Evolutionary conservation across 2,329 filamentous ascomycete species (phyloP).

Genomic region (Myriosclerotinia duriaeana): DNA sequence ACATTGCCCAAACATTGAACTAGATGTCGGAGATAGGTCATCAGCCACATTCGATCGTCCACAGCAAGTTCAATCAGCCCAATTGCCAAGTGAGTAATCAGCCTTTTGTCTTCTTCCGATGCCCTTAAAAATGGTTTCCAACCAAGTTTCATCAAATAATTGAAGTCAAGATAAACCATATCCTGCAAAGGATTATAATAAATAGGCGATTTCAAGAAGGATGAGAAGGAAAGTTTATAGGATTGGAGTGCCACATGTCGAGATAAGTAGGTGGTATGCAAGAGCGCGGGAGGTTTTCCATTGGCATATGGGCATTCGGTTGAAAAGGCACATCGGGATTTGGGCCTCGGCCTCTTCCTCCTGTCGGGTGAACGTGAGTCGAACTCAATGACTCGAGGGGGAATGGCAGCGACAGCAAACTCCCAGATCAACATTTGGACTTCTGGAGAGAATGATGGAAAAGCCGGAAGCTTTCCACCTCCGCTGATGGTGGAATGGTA

Average conservation of each 20-base stretch:
- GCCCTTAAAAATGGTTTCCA: neutral
- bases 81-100: neutral
- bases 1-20: neutral
- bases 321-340: neutral
- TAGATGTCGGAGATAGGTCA: neutral
- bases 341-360: too few relatives aligned
- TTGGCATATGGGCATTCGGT: neutral
- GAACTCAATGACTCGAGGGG: neutral
- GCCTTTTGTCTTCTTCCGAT: neutral
- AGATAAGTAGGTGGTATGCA: neutral
- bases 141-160: too few relatives aligned
- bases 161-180: neutral
- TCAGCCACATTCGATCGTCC: too few relatives aligned
- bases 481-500: neutral
- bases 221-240: neutral
- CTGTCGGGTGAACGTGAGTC: neutral
- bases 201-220: neutral
- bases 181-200: neutral
- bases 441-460: neutral
- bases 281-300: neutral
- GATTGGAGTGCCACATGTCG: neutral
- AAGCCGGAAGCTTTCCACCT: neutral
- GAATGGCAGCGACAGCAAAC: neutral
- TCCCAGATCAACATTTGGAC: neutral
- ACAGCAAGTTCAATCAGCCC: too few relatives aligned